Evolutionary conservation across 768 basidiomycete species (phyloP).

Genomic region (Clitopilus hobsonii): DNA sequence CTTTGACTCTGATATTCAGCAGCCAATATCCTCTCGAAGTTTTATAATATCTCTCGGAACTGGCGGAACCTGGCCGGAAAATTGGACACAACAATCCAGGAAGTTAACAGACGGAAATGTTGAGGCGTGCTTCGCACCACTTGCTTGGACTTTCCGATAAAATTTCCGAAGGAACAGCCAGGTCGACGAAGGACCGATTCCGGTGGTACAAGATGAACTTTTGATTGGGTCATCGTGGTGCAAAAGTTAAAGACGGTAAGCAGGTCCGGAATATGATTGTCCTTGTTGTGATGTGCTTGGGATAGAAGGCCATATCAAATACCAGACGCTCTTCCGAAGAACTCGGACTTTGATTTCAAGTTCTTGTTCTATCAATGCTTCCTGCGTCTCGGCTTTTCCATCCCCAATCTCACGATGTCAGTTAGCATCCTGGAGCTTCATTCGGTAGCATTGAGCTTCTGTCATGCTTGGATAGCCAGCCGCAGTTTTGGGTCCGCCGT

Average conservation of each 20-base stretch:
- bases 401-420: too few species aligned
- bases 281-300: not conserved
- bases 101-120: not conserved
- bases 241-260: not conserved
- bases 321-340: too few species aligned
- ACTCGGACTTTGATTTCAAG: not conserved
- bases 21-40: not conserved
- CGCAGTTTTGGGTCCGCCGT: too few species aligned
- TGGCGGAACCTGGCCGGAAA: not conserved
- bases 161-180: not conserved
- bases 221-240: not conserved
- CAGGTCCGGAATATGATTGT: not conserved
- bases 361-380: too few species aligned
- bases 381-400: too few species aligned
- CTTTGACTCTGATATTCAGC: not conserved
- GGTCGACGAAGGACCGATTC: not conserved
- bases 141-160: not conserved
- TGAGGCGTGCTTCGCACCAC: not conserved
- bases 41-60: not conserved
- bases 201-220: not conserved
- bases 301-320: not conserved
- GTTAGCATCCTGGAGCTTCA: too few species aligned
- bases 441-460: too few species aligned
- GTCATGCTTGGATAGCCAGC: too few species aligned
- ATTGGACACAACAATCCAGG: not conserved